Base-by-base conservation (phyloP, 75 land plant genomes). In the Selaginella tamariscina region DNA sequence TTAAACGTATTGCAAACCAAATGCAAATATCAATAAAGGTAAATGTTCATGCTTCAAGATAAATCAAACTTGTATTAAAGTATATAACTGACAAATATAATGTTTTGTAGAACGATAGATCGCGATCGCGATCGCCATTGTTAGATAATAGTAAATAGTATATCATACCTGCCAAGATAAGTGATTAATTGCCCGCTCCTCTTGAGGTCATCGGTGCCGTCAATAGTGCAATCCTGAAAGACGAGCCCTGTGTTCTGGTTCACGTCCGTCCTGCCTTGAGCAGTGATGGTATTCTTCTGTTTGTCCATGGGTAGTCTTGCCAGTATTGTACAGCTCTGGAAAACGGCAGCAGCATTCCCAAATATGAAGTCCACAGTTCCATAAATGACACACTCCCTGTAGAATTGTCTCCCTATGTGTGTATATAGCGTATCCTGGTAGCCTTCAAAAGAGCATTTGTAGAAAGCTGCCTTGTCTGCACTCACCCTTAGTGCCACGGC, bases 381-480 rank as follows among this genome's bases (percentile, higher is more conserved):
- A 59, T 59, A 59, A 23, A 59, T n/a, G 5, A 8, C 8, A 21
- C 62, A 59, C 21, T 59, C 62, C 62, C 62, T 59, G 26, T 59
- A 59, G 62, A 59, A 59, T n/a, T 59, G 62, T 23, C 62, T 5
- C 21, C 2, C 23, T 59, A 26, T 5, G 26, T 59, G 62, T 9
- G 62, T 23, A 21, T 59, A 59, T 2, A 59, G 62, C 8, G 62
- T 59, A 59, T 59, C 62, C 26, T 59, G 62, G 26, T 59, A 59
- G 24, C 62, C 62, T 27, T 59, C 62, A n/a, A 59, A 59, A 8
- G 62, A 8, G 26, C 62, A 59, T n/a, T 27, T 21, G 26, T 23
- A 59, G 26, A 59, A 59, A 23, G 62, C 62, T 9, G n/a, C 21
- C 23, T 59, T 59, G 26, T 8, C 62, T 59, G 5, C 21, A 8